Conservation (phyloP, 176 grass and related monocot genomes). For the Rhynchospora breviuscula region DNA sequence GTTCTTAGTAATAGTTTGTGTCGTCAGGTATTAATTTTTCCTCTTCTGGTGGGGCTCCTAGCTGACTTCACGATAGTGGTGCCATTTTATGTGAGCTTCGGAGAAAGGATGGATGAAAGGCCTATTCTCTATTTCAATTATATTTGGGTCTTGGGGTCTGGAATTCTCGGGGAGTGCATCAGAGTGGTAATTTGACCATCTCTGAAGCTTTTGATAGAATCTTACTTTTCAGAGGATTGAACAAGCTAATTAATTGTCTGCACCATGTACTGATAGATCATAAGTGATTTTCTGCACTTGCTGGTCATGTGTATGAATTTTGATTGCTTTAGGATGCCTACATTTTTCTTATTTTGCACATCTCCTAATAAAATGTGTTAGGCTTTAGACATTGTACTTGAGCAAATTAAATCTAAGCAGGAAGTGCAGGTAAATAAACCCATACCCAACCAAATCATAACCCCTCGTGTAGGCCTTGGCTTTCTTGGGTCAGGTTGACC, state of each 20-base stretch:
- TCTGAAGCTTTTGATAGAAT: slow-evolving; percentile 6
- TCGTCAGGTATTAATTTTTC: slow-evolving; percentile 38
- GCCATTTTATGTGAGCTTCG: slow-evolving; percentile 20
- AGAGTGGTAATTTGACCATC: slow-evolving; percentile 37
- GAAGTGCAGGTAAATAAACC: background rate
- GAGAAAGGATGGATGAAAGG: slow-evolving; percentile 12
- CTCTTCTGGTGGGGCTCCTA: slow-evolving; percentile 40
- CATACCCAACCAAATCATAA: background rate
- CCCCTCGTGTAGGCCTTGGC: background rate
- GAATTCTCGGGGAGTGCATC: slow-evolving; percentile 38
- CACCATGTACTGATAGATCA: background rate
- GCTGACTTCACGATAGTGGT: slow-evolving; percentile 37
- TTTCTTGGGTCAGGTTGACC: background rate
- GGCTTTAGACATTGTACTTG: no score
- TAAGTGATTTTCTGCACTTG: background rate
- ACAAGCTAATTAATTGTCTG: background rate
- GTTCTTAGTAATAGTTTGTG: slow-evolving; percentile 18
- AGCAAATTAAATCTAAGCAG: no score
- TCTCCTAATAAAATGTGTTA: background rate
- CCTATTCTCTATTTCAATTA: slow-evolving; percentile 32
- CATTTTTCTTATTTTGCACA: background rate
- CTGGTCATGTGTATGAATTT: background rate
- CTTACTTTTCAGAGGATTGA: slow-evolving; percentile 4
- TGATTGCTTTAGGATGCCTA: background rate
- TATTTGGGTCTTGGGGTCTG: slow-evolving; percentile 34